Evolutionary conservation across 2,329 filamentous ascomycete species (phyloP).

Genomic region (Pyricularia pennisetigena): DNA sequence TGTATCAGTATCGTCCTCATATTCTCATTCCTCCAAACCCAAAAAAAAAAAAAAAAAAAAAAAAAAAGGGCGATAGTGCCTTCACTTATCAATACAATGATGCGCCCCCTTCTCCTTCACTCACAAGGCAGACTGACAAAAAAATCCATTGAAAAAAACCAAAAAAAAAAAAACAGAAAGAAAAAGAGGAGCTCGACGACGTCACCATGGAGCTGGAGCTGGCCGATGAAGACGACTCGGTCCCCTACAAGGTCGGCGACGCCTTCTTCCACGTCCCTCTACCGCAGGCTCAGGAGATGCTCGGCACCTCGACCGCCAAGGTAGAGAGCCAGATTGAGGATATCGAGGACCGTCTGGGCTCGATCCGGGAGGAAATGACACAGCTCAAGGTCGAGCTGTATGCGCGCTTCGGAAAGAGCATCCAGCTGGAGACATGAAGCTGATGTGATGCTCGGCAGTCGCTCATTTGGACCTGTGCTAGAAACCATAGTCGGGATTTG

Average conservation of each 20-base stretch:
- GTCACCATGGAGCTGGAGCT: constrained; percentile 85
- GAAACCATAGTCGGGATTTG: neutral
- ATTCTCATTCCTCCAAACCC: too few species aligned
- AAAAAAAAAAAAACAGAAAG: constrained; percentile 71
- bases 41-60: too few species aligned
- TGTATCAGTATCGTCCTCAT: too few species aligned
- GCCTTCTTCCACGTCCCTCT: constrained; percentile 85
- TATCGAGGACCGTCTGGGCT: constrained; percentile 67
- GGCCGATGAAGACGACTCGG: constrained; percentile 85
- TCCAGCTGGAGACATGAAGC: constrained; percentile 81
- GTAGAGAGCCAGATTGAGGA: constrained; percentile 68
- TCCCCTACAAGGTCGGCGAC: constrained; percentile 97
- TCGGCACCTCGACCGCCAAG: constrained; percentile 58
- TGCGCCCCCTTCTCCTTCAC: too few species aligned
- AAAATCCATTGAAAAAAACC: constrained; percentile 23
- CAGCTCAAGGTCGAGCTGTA: constrained; percentile 87
- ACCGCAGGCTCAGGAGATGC: constrained; percentile 76
- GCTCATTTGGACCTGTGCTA: neutral
- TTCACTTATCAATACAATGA: too few species aligned
- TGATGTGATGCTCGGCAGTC: neutral
- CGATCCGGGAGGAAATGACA: constrained; percentile 77
- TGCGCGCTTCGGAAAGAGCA: constrained; percentile 88
- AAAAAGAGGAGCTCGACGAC: constrained; percentile 96
- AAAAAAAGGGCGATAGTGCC: too few species aligned
- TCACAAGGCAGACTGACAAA: neutral